Base-by-base conservation (phyloP, 2,329 filamentous ascomycete species). In the Fusarium liriodendri region DNA sequence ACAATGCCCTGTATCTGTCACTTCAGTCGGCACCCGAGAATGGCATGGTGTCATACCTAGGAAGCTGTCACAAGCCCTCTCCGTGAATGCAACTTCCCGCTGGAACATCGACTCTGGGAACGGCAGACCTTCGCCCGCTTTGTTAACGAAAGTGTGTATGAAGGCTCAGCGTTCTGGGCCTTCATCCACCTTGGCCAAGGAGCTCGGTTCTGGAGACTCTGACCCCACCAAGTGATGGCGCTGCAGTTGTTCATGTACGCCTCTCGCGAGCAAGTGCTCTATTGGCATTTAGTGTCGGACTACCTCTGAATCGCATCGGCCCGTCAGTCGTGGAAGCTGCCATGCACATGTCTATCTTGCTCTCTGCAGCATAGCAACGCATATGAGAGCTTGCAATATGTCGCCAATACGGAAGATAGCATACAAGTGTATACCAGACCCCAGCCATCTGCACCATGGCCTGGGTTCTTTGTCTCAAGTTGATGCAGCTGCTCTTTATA, bases 351-450 rank as follows among this genome's bases (percentile, higher is more conserved):
- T 55, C 29, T 50, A 58, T 66, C 18, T 35, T 38, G 35, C 27
- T 11, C 45, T 37, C 32, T 65, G 50, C 60, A 70, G 47, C 25
- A 50, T 8, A 20, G 55, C 58, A 50, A 47, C 13, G 54, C 57
- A 27, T 27, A 37, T 22, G 47, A 61, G 59, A 45, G 16, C 37
- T 27, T 1, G 40, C 33, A 18, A 45, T n/a, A 2, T 42, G 37
- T 38, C 14, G 6, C 16, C 20, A 32, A 16, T 16, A 13, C 33
- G 47, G 38, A 6, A 66, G 40, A 64, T 64, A 45, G 55, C 45
- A 75, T 77, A 77, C 69, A 78, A 79, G 70, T 77, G 71, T 75
- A 73, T 66, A 52, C 65, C 59, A 29, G 50, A 35, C 57, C 72
- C 76, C 67, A 37, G 38, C n/a, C 29, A 32, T n/a, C 38, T 38